Base-by-base conservation (phyloP, 306 rosid species). In the Quercus rubra region DNA sequence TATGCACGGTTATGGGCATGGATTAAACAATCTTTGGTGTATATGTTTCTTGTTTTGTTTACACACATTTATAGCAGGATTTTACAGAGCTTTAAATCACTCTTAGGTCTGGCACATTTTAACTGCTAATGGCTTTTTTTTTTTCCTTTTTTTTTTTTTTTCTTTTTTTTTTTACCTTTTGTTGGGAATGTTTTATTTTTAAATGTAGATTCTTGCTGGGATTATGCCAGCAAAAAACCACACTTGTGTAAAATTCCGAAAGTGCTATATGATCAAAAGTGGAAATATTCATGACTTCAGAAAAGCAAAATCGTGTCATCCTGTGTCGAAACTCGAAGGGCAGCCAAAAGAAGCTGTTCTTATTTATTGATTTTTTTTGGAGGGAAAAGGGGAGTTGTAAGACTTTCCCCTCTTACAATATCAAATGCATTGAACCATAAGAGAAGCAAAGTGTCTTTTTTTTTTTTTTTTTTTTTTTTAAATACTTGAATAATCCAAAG, bases 91-190 rank as follows among this genome's bases (percentile, higher is more conserved):
- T 49, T 49, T 49, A 49, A 62, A 9, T 21, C 35, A 2, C 2
- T 23, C n/a, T 2, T 28, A 63, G n/a, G 17, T 28, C 70, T 63
- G 30, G 6, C 30, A 35, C 35, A 28, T 27, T 28, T 63, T 28
- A 4, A 28, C 4, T 14, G 38, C 20, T 14, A 49, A 12, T 49
- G 54, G 1, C 0, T 27, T 5, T 4, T 2, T 13, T 14, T 13
- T 27, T 1, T 4, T 2, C 0, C 0, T 4, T 5, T 5, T 4
- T 4, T 33, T 33, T 5, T 0, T 5, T 33, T 5, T 31, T 13
- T 5, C 5, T 5, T 1, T 5, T 5, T 35, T 35, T 35, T 35
- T 5, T 35, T 0, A 8, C 46, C 46, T 2, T 41, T 1, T 41
- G 46, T 21, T 27, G 15, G 25, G 19, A 61, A 25, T 11, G 14